Percentiles rank a stretch among this genome's conserved stretches.
Conservation (phyloP, 345 rosid genomes). For the Cardamine resedifolia region DNA sequence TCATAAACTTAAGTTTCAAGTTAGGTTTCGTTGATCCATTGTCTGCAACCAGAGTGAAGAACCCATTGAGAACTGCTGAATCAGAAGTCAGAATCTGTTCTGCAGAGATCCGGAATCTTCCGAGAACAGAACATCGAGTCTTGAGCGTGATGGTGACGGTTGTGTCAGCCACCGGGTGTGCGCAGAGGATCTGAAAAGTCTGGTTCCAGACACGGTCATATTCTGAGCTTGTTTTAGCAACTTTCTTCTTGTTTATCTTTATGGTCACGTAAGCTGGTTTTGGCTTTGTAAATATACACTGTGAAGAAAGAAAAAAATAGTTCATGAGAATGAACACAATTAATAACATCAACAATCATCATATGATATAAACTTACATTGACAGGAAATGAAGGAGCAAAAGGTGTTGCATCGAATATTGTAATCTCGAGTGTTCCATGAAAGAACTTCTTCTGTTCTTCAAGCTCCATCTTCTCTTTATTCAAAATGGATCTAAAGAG, state of each 20-base stretch:
- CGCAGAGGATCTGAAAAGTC: conserved; percentile 77
- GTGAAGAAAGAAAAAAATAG: background rate
- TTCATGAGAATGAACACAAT: background rate
- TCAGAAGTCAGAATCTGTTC: conserved; percentile 44
- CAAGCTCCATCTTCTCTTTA: conserved; percentile 29
- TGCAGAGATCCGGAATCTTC: conserved; percentile 55
- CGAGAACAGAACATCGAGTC: conserved; percentile 66
- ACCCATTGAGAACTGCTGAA: conserved; percentile 56
- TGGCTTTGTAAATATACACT: conserved; percentile 57
- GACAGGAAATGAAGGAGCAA: conserved; percentile 60
- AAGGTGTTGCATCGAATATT: conserved; percentile 76
- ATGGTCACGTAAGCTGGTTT: conserved; percentile 71
- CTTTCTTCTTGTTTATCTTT: conserved; percentile 58
- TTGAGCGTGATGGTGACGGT: conserved; percentile 62
- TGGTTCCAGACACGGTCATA: conserved; percentile 83
- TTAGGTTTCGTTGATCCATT: conserved; percentile 48
- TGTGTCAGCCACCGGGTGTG: conserved; percentile 59
- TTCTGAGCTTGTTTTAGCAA: conserved; percentile 67
- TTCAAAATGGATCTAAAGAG: background rate
- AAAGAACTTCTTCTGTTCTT: conserved; percentile 46
- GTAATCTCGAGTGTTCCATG: conserved; percentile 92
- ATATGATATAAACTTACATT: conserved; percentile 46
- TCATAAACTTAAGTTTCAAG: conserved; percentile 58
- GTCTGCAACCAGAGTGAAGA: conserved; percentile 55
- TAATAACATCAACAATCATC: background rate